Conservation (phyloP, 495 filamentous ascomycete genomes). For the Hypoxylon lienhwacheense region DNA sequence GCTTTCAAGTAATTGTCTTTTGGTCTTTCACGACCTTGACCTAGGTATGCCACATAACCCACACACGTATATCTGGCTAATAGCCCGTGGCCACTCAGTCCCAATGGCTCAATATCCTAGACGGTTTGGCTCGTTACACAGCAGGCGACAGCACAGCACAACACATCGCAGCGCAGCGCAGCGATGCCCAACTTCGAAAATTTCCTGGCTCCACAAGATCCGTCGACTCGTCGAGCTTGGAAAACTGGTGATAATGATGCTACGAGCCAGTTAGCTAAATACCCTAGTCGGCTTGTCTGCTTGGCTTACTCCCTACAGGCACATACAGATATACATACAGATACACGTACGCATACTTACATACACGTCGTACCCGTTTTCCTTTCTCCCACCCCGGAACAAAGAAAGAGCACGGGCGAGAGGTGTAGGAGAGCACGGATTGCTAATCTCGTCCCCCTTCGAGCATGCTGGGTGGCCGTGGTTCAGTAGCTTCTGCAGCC, state of each 20-base stretch:
- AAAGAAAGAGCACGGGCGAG: slow-evolving; percentile 7
- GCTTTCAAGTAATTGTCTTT: slow-evolving; percentile 19
- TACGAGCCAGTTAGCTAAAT: slow-evolving; percentile 16
- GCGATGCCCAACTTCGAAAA: slow-evolving; percentile 30
- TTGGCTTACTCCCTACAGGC: slow-evolving; percentile 17
- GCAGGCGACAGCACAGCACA: slow-evolving; percentile 22
- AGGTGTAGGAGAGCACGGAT: slow-evolving; percentile 20
- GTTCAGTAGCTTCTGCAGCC: slow-evolving; percentile 17
- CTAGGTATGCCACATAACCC: slow-evolving; percentile 33
- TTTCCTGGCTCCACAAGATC: slow-evolving; percentile 32
- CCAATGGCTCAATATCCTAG: slow-evolving; percentile 16
- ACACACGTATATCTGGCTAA: slow-evolving; percentile 34
- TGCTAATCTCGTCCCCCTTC: slow-evolving; percentile 17
- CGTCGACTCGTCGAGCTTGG: slow-evolving; percentile 26
- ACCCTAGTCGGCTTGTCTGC: slow-evolving; percentile 9
- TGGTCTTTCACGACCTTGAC: slow-evolving; percentile 21
- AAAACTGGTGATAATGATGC: slow-evolving; percentile 13
- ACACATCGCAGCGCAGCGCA: slow-evolving; percentile 23
- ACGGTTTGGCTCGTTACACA: slow-evolving; percentile 28
- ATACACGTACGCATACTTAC: slow-evolving; percentile 10
- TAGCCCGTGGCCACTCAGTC: slow-evolving; percentile 23
- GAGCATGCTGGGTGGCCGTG: slow-evolving; percentile 15
- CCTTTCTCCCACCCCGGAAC: neutral
- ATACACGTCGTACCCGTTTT: slow-evolving; percentile 12
- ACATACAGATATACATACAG: slow-evolving; percentile 9